Base-by-base conservation (phyloP, 352 stramenopile genomes). In the Blastocystis sp. region DNA sequence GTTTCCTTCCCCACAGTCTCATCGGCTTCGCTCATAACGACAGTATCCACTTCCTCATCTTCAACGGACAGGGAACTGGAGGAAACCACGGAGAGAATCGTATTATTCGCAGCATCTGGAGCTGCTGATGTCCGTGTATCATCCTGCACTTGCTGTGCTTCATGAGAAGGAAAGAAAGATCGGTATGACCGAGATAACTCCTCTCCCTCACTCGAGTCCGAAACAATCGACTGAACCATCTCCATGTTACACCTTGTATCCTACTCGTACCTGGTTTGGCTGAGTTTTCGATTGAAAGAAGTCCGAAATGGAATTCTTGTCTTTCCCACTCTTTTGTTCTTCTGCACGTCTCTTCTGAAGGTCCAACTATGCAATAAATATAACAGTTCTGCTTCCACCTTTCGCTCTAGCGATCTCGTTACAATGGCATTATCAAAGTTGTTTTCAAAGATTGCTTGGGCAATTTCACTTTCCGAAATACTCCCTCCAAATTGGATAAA, bases 171-270 rank as follows among this genome's bases (percentile, higher is more conserved):
- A 63, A 16, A 34, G n/a, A 63, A 34, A 63, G 53, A 63, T n/a
- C n/a, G n/a, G n/a, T n/a, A n/a, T n/a, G n/a, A n/a, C n/a, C n/a
- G 32, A 27, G 21, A 32, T n/a, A 32, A 18, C 21, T 75, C 36
- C 42, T 75, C 21, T 8, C 42, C 42, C 44, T 75, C 63, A 75
- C 63, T 75, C 18, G 63, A 75, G 29, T 75, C 63, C 4, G 63
- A 75, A 11, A 75, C 24, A 51, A 75, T 51, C 7, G 48, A 18
- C 18, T n/a, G n/a, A 0, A 34, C 53, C 9, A 14, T 14, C 21
- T 63, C 0, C 53, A 34, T 34, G 1, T 63, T 24, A 8, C 27
- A 14, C 14, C 53, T 29, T 7, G 1, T 63, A 63, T 63, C 32
- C 18, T 14, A 24, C 32, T 36, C 53, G 21, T 14, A 0, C 4